Conservation (phyloP, 345 rosid species). For the Gossypium herbaceum region DNA sequence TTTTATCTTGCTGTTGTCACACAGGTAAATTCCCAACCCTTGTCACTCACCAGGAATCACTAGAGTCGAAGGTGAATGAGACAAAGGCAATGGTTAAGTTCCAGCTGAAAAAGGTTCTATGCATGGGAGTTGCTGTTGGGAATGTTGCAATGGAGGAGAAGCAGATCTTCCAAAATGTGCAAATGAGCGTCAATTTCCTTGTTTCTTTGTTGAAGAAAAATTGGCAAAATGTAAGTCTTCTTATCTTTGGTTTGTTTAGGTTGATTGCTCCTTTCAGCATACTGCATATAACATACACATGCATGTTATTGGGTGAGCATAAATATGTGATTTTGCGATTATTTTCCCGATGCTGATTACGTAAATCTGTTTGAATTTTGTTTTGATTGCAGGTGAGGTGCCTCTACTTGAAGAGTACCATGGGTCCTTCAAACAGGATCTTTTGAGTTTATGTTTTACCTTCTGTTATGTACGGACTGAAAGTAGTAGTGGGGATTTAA, state of each 20-base stretch:
- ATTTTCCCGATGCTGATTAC: not conserved
- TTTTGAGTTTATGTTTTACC: constrained; percentile 32
- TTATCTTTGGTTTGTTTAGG: not conserved
- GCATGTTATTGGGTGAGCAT: too few relatives aligned
- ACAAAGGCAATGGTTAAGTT: constrained; percentile 74
- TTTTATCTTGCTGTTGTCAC: not conserved
- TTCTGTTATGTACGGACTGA: not conserved
- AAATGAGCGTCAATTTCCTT: constrained; percentile 69
- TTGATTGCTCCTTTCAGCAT: not conserved
- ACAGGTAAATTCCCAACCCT: constrained; percentile 77
- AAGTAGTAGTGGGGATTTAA: not conserved
- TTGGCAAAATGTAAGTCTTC: constrained; percentile 65
- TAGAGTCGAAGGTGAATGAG: constrained; percentile 76
- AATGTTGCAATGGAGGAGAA: constrained; percentile 69
- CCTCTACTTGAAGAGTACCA: constrained; percentile 69
- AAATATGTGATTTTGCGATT: not conserved
- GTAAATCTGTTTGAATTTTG: not conserved
- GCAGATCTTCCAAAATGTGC: constrained; percentile 79
- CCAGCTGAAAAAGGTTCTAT: constrained; percentile 74
- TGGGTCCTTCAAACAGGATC: constrained; percentile 65
- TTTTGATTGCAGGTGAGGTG: constrained; percentile 55
- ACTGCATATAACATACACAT: not conserved
- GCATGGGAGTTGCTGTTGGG: constrained; percentile 83
- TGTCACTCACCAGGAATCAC: constrained; percentile 69
- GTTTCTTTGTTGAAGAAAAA: constrained; percentile 80